Evolutionary conservation across 768 basidiomycete genomes (phyloP).

Genomic region (Kondoa malvinella): DNA sequence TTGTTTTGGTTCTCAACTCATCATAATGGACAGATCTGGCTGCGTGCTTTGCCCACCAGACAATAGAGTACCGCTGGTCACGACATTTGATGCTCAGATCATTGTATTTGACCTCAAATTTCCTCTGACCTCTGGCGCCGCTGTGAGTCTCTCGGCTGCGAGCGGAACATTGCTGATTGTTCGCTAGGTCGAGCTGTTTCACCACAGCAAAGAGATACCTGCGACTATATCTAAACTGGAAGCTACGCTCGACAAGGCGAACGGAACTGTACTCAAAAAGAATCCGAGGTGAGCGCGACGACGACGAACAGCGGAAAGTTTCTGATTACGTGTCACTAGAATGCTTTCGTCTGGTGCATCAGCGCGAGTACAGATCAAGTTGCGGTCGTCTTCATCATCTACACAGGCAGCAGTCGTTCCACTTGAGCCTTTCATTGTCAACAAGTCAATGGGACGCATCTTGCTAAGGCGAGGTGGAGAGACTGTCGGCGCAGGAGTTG

Average conservation of each 20-base stretch:
- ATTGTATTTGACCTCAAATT: conserved; percentile 83
- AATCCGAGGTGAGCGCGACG: conserved; percentile 53
- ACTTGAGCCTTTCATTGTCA: conserved; percentile 63
- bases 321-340: conserved; percentile 33
- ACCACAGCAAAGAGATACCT: conserved; percentile 82
- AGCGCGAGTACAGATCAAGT: conserved; percentile 65
- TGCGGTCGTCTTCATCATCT: conserved; percentile 40
- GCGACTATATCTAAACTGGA: conserved; percentile 68
- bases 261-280: conserved; percentile 52
- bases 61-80: conserved; percentile 57
- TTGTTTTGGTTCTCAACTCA: neutral
- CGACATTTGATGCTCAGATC: conserved; percentile 64
- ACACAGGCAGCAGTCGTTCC: conserved; percentile 49
- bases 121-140: conserved; percentile 72
- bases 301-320: neutral
- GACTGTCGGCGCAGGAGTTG: conserved; percentile 35
- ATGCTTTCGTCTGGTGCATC: conserved; percentile 69
- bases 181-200: conserved; percentile 70
- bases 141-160: conserved; percentile 38
- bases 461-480: conserved; percentile 75
- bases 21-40: conserved; percentile 43
- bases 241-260: conserved; percentile 58
- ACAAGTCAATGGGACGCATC: conserved; percentile 93
- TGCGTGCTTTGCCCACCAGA: conserved; percentile 66
- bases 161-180: neutral